Base-by-base conservation (phyloP, 1,284 basidiomycete genomes). In the Pseudozyma sp. region DNA sequence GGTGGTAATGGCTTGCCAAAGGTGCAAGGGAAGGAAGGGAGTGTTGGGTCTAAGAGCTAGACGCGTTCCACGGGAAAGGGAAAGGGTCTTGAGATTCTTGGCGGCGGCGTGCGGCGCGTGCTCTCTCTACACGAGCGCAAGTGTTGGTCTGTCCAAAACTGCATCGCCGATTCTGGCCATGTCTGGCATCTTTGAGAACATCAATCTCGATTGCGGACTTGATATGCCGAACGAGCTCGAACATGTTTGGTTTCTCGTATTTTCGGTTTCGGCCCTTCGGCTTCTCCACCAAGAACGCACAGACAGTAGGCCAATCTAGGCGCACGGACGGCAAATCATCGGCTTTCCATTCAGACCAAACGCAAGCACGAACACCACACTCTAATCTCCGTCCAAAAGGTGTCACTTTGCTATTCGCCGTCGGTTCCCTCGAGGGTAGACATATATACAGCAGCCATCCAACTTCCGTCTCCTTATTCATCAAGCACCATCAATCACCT, bases 301-400 rank as follows among this genome's bases (percentile, higher is more conserved):
- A 50, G 50, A 39, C 49, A 31, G 25, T 31, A 6, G 3, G 25
- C 25, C 25, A 31, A 3, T 31, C 25, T 31, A 31, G 25, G 25
- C 25, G 25, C 25, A 31, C 25, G 25, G 25, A 31, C 43, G 50
- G 50, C 50, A 52, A 52, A 59, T 42, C 34, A 34, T 59, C 57
- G 50, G 57, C 57, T 38, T 59, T 52, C 57, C 49, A 59, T 45
- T 43, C 42, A 42, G 34, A 10, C 11, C 38, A 5, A n/a, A 19
- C 11, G 9, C 31, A 55, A 14, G 6, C 36, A 52, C 51, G 8
- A 12, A 40, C 19, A 21, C 52, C 38, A 21, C 16, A 9, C 52
- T 40, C 36, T 50, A n/a, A 12, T 34, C 31, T 47, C 48, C 48
- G 39, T 42, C 55, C 25, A 31, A 31, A 31, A 3, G 6, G 25